phyloP scores from a whole-genome alignment of 192 early-diverging fungal species.

The Phlyctochytrium arcticum region DNA sequence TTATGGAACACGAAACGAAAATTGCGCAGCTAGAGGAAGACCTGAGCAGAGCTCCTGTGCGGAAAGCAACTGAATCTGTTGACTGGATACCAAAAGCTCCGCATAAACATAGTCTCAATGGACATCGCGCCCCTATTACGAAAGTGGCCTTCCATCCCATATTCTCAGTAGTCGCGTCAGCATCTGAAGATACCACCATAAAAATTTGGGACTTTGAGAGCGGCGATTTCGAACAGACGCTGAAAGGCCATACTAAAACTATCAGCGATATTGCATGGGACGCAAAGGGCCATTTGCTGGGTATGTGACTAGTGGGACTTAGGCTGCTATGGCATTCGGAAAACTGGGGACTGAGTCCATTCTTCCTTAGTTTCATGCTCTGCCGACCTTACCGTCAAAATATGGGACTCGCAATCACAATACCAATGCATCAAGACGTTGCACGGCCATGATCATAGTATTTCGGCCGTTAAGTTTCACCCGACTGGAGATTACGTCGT shows the following conservation, averaged over 20 bases:
- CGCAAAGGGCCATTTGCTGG: slow-evolving; percentile 72
- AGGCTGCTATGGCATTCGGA: neutral
- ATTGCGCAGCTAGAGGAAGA: slow-evolving; percentile 57
- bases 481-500: slow-evolving; percentile 76
- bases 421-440: slow-evolving; percentile 81
- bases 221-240: slow-evolving; percentile 84
- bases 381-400: slow-evolving; percentile 82
- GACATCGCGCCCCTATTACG: slow-evolving; percentile 80
- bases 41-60: slow-evolving; percentile 11
- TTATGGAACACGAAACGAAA: slow-evolving; percentile 89
- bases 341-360: neutral
- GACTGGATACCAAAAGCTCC: slow-evolving; percentile 85
- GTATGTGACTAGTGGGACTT: slow-evolving; percentile 36
- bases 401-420: slow-evolving; percentile 87
- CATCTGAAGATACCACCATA: slow-evolving; percentile 87
- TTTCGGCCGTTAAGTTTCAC: slow-evolving; percentile 73
- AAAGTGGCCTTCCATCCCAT: slow-evolving; percentile 84
- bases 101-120: slow-evolving; percentile 65
- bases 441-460: slow-evolving; percentile 89
- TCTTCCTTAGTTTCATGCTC: slow-evolving; percentile 70
- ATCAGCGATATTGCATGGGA: slow-evolving; percentile 88
- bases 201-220: slow-evolving; percentile 94
- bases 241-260: slow-evolving; percentile 94
- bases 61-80: slow-evolving; percentile 29
- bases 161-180: slow-evolving; percentile 75